Evolutionary conservation across 352 stramenopile species (phyloP).

Genomic region (Pythium biforme): DNA sequence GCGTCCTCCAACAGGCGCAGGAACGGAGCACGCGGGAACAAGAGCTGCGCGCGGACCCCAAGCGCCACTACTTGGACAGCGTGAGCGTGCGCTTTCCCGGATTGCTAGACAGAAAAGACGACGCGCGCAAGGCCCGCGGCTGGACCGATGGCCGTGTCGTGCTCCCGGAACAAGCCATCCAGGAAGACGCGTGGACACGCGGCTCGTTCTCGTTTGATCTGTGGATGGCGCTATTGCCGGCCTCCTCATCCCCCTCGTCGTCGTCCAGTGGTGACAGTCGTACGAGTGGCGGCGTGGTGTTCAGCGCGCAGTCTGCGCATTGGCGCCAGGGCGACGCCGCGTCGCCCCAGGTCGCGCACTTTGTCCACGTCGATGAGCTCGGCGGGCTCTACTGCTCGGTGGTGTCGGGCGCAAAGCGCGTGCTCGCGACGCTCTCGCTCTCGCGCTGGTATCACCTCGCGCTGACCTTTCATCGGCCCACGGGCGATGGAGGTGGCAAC

Average conservation of each 20-base stretch:
- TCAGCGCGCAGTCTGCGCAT: not conserved
- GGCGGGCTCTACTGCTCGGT: conserved; percentile 2
- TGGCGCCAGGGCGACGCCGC: not conserved
- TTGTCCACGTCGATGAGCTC: not conserved
- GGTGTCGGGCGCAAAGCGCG: not conserved
- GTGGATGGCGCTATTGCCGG: not conserved
- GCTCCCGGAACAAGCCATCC: not conserved
- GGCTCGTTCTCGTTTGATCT: not conserved
- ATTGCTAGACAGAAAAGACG: not conserved
- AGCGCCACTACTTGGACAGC: not conserved
- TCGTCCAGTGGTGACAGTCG: not conserved
- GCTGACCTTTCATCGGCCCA: not conserved
- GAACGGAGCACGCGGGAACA: not conserved
- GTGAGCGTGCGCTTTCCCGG: not conserved
- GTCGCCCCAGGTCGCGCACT: not conserved
- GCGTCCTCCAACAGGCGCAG: not conserved
- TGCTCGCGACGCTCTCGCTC: not conserved
- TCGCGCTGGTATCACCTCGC: conserved; percentile 1
- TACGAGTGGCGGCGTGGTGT: not conserved
- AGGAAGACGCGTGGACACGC: not conserved
- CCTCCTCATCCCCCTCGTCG: too few relatives aligned
- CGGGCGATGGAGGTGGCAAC: not conserved
- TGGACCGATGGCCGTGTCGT: not conserved
- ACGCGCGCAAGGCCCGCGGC: not conserved
- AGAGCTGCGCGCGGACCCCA: not conserved